Evolutionary conservation across 2,329 filamentous ascomycete species (phyloP), one percentile per base, ranked within the genome.

Genomic region (Curvularia hawaiiensis): DNA sequence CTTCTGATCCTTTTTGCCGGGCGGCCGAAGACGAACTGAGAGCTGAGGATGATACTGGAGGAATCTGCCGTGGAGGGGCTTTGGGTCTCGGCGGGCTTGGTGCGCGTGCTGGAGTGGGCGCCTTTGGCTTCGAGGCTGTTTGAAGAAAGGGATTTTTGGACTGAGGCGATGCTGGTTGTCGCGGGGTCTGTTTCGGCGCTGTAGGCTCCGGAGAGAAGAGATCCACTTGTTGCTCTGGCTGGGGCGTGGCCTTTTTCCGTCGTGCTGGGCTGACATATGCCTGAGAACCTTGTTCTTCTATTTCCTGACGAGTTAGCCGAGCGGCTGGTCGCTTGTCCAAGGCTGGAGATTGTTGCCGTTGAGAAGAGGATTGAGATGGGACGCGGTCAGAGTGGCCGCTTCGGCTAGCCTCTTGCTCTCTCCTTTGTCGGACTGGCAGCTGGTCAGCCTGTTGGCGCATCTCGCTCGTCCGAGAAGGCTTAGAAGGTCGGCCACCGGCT

Each of bases 251-350:
- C 74, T 89, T 91, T 75, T 89, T 94, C 69, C 92, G 85, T 65
- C 92, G 85, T 22, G 90, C 90, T 48, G 92, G 91, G 72, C 93
- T 97, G 54, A 97, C 84, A 74, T 98, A 97, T 30, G 89, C 90
- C 66, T 96, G 88, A 14, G 90, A 84, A 48, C 85, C 88, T 73
- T 97, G 88, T 61, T 96, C 90, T 70, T 97, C 92, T 11, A 89
- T 83, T 0, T 85, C 85, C 70, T 92, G 85, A 64, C 90, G 88
- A 59, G 84, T 90, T 12, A 97, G 80, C 53, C 89, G 88, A 9
- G 84, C 79, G 62, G 82, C 83, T 10, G 83, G 82, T 54, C 69
- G 64, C 54, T 72, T 75, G 39, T 75, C 72, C 12, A 64, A 18
- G 40, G 46, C 62, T 46, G 64, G 70, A 38, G 72, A 54, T 51